phyloP scores from a whole-genome alignment of 768 basidiomycete species.

The Hypholoma fasciculare region DNA sequence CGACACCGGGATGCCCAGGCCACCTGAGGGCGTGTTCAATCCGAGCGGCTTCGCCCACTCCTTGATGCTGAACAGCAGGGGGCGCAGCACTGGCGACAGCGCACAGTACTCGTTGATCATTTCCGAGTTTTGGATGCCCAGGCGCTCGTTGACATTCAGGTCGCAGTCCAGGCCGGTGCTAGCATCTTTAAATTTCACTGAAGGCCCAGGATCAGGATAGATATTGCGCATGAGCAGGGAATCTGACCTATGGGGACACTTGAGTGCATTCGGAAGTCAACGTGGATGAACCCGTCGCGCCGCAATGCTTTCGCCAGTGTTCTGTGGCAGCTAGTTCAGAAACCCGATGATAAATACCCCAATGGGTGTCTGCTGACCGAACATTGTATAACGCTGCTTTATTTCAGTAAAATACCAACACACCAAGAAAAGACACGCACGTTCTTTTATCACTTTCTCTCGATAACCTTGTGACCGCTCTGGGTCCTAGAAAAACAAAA shows the following conservation, averaged over 20 bases:
- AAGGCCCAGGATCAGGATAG: not conserved
- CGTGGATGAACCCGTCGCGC: not conserved
- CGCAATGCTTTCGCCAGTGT: too few species aligned
- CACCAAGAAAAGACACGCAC: not conserved
- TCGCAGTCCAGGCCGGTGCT: slow-evolving; percentile 45
- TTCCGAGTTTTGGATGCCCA: slow-evolving; percentile 52
- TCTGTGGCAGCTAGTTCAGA: too few species aligned
- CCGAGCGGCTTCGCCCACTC: slow-evolving; percentile 57
- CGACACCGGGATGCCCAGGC: slow-evolving; percentile 22
- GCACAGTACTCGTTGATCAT: slow-evolving; percentile 54
- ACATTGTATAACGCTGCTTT: too few species aligned
- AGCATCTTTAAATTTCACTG: slow-evolving; percentile 55
- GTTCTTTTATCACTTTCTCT: not conserved
- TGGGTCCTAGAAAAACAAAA: not conserved
- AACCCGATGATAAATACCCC: too few species aligned
- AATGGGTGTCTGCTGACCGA: too few species aligned
- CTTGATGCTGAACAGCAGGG: slow-evolving; percentile 51
- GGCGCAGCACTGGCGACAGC: slow-evolving; percentile 41
- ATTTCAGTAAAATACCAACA: too few species aligned
- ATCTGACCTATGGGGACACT: slow-evolving; percentile 43
- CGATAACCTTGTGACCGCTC: too few species aligned
- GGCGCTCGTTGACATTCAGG: slow-evolving; percentile 62
- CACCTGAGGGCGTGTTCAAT: slow-evolving; percentile 44
- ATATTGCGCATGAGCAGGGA: not conserved
- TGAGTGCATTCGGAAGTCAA: slow-evolving; percentile 31